A percentile compares a stretch with the other conserved stretches of the same genome.
phyloP scores from a whole-genome alignment of 2,329 filamentous ascomycete genomes.

The Chaetomium olivaceum region DNA sequence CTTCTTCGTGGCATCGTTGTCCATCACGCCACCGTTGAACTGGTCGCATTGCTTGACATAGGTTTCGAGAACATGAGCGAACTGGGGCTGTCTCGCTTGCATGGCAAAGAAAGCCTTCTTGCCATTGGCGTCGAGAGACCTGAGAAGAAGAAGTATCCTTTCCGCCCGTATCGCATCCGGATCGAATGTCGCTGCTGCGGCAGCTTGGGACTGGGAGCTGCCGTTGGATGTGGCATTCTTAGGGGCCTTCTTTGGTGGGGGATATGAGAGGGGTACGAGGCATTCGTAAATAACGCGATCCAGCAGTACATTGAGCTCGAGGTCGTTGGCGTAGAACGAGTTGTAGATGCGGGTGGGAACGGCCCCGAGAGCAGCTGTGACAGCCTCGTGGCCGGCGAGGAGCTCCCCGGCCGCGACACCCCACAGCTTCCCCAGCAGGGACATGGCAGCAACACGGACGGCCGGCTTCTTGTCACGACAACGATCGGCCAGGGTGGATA shows the following conservation, averaged over 20 bases:
- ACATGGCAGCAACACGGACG: conserved; percentile 85
- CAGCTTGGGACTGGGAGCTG: conserved; percentile 53
- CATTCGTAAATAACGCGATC: conserved; percentile 85
- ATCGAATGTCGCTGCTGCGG: conserved; percentile 54
- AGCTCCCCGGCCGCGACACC: conserved; percentile 90
- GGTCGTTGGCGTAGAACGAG: conserved; percentile 86
- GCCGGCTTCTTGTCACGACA: conserved; percentile 81
- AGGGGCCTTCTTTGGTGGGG: conserved; percentile 63
- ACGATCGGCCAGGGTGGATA: conserved; percentile 80
- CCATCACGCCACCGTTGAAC: conserved; percentile 83
- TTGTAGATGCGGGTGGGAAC: conserved; percentile 86
- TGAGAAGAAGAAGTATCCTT: conserved; percentile 78
- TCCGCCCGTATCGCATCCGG: conserved; percentile 78
- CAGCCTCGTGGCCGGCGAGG: conserved; percentile 74
- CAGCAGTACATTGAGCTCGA: conserved; percentile 79
- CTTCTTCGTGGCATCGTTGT: conserved; percentile 67
- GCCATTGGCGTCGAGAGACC: conserved; percentile 72
- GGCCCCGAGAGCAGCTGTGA: conserved; percentile 72
- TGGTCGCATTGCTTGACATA: conserved; percentile 83
- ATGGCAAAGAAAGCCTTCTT: conserved; percentile 87
- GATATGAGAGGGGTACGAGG: conserved; percentile 86
- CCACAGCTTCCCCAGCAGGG: conserved; percentile 82
- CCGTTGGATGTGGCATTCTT: conserved; percentile 64
- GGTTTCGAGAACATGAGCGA: conserved; percentile 71
- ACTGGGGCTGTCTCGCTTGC: conserved; percentile 73